phyloP scores from a whole-genome alignment of 2,329 filamentous ascomycete genomes.

The Paraphaeosphaeria sporulosa region DNA sequence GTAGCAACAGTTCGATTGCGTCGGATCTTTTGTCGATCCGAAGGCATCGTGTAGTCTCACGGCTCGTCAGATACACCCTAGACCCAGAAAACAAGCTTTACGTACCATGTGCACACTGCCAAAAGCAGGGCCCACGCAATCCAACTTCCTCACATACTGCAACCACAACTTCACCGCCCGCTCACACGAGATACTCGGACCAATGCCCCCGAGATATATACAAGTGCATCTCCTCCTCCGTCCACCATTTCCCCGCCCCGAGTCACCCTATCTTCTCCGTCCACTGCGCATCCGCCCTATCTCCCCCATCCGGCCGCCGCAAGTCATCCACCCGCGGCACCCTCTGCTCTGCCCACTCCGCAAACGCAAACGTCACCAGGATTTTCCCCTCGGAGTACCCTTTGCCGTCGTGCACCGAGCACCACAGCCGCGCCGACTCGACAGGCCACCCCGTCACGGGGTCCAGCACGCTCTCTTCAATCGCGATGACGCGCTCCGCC shows the following conservation, averaged over 20 bases:
- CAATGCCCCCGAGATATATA: neutral
- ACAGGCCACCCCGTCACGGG: constrained; percentile 21
- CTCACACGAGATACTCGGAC: constrained; percentile 2
- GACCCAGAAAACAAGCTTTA: too few relatives aligned
- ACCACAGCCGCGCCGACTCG: constrained; percentile 5
- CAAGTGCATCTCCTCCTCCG: neutral
- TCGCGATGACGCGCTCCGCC: constrained; percentile 19
- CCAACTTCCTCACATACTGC: too few relatives aligned
- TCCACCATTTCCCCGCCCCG: constrained; percentile 3
- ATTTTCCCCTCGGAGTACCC: constrained; percentile 8
- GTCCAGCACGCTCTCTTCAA: constrained; percentile 25
- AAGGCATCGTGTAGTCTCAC: too few relatives aligned
- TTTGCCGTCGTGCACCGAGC: constrained; percentile 5
- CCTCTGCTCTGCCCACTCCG: constrained; percentile 5
- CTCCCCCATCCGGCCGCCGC: neutral
- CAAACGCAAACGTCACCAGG: constrained; percentile 11
- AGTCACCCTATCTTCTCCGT: constrained; percentile 8
- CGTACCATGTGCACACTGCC: too few relatives aligned
- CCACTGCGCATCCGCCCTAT: constrained; percentile 12
- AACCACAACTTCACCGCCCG: neutral
- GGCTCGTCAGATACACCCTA: too few relatives aligned
- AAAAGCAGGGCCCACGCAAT: too few relatives aligned
- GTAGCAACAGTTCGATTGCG: too few relatives aligned
- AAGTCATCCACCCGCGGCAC: constrained; percentile 1
- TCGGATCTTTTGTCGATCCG: too few relatives aligned